These are phyloP conservation scores for Beta lomatogona DNA, from an alignment of 179 eudicot species.

Conservation along the genomic window DNA sequence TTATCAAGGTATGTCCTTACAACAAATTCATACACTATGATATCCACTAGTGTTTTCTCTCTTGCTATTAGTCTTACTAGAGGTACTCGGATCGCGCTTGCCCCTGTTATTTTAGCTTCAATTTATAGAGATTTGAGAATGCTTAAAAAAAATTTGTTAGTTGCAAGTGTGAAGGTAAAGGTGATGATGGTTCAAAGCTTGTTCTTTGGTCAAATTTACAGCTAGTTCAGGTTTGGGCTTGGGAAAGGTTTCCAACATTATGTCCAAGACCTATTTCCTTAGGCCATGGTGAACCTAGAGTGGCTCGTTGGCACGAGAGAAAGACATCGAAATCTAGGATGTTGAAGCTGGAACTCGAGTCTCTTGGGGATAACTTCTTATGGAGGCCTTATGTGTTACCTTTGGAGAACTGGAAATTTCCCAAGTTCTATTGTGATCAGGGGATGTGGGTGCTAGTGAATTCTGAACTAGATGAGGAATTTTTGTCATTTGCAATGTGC, in stretches of 20 bases:
- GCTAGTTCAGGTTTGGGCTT: conserved; percentile 16
- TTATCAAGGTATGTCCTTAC: conserved; percentile 3
- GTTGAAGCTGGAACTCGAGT: not conserved
- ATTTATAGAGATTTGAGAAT: conserved; percentile 39
- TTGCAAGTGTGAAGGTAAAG: not conserved
- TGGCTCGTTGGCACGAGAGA: conserved; percentile 12
- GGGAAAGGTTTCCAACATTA: conserved; percentile 21
- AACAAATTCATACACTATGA: too few relatives aligned
- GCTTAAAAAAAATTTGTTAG: conserved; percentile 23
- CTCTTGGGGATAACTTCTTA: conserved; percentile 4
- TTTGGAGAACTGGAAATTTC: not conserved
- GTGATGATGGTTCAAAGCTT: not conserved
- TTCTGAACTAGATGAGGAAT: not conserved
- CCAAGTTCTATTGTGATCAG: conserved; percentile 28
- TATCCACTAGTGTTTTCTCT: conserved; percentile 16
- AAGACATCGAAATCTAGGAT: not conserved
- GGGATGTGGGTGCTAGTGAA: conserved; percentile 23
- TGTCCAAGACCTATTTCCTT: not conserved
- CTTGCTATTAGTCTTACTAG: conserved; percentile 41
- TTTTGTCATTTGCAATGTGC: conserved; percentile 14
- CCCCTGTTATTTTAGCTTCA: conserved; percentile 43
- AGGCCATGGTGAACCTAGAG: not conserved
- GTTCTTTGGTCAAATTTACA: conserved; percentile 14
- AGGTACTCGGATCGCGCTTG: conserved; percentile 42
- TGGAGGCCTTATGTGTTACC: conserved; percentile 22